Base-by-base conservation (phyloP, 2,329 filamentous ascomycete species). In the Colletotrichum filicis region DNA sequence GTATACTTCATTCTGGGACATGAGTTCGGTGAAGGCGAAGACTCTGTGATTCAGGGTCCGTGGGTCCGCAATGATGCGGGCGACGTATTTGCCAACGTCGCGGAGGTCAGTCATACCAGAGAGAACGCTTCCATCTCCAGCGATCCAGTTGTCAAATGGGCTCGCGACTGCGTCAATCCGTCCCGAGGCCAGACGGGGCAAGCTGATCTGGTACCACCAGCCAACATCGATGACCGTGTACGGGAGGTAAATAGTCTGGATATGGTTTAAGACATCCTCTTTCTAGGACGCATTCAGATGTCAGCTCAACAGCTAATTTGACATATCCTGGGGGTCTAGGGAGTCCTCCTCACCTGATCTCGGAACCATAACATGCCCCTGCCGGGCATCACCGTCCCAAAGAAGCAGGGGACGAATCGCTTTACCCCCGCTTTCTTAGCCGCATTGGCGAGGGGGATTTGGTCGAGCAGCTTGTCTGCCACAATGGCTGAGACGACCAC, bases 211-310 rank as follows among this genome's bases (percentile, higher is more conserved):
- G 76, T 88, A 87, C 89, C 89, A 91, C 81, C 82, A 89, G n/a
- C 89, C 89, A 14, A 90, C 84, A 74, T 91, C 89, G 62, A 91
- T 85, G 76, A 88, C 81, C 6, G 89, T 91, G 79, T 87, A 91
- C 0, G 87, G 87, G 1, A 91, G 82, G 37, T 82, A 79, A 1
- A 87, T 76, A 66, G 82, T 79, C 75, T 86, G 85, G 71, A 90
- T 81, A 66, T 87, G 83, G 69, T 87, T 83, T 76, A 87, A 83
- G 14, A 89, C 81, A 2, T 82, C 79, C 74, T 90, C 86, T 81
- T 90, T 90, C 67, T 74, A 24, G 26, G 7, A 19, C 42, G 7
- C 2, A 19, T 7, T 8, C 4, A 19, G 26, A 16, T 2, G 16
- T 68, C 12, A 69, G 7, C 37, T 42, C 37, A 12, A 35, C 32